Base-by-base conservation (phyloP, 305 asterid species). In the Fraxinus baroniana region DNA sequence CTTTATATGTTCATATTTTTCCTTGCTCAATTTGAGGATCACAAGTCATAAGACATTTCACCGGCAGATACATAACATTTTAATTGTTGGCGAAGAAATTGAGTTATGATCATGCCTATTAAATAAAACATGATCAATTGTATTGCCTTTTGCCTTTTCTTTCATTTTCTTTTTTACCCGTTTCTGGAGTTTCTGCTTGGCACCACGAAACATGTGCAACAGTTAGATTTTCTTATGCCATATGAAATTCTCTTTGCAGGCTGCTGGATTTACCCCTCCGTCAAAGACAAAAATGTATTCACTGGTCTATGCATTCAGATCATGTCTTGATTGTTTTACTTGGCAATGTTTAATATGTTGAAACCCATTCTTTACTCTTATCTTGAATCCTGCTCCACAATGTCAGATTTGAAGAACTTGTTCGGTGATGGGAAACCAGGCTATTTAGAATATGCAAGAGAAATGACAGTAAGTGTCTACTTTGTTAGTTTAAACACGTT, bases 371-470 rank as follows among this genome's bases (percentile, higher is more conserved):
- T 85, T 85, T 70, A 24, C 64, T 74, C 84, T 86, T 80, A 74
- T 78, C 70, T 68, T 76, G 75, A 79, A 24, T 75, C 77, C 17
- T 15, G 44, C 52, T 84, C 77, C 82, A 78, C 78, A 36, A 33
- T 77, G 72, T 83, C 87, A 93, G 98, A 91, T 88, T 84, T 91
- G 87, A 90, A 88, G 87, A 89, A 90, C 86, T 87, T 95, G 87
- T 89, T 93, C 83, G 90, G 89, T 74, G 91, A 86, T 76, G 94
- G 88, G 89, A 94, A 88, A 87, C 88, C 82, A 33, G 98, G 98
- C 83, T 93, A 86, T 87, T 88, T 95, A 0, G 98, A 95, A 86
- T 92, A 89, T 86, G 97, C 97, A 22, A 91, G 84, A 89, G 94
- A 95, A 91, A 92, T 93, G 85, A 92, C 91, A 5, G 98, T 93